Evolutionary conservation across 495 filamentous ascomycete genomes (phyloP).

Genomic region (Cenococcum geophilum): DNA sequence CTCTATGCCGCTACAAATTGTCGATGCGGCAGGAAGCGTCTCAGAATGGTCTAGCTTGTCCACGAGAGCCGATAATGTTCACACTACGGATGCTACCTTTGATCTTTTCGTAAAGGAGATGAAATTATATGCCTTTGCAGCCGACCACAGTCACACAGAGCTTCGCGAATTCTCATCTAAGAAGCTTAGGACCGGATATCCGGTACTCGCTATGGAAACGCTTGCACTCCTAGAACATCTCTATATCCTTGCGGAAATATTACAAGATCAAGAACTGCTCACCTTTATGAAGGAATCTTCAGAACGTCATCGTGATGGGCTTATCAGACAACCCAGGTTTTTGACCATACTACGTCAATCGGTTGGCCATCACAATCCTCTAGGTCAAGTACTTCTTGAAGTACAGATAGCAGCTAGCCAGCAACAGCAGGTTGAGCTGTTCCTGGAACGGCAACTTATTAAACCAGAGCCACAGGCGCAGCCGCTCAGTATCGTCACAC

Average conservation of each 20-base stretch:
- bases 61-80: not conserved
- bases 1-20: not conserved
- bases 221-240: slow-evolving; percentile 2
- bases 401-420: not conserved
- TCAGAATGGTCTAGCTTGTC: not conserved
- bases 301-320: not conserved
- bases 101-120: slow-evolving; percentile 6
- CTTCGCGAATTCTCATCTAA: slow-evolving; percentile 3
- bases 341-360: not conserved
- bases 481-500: not conserved
- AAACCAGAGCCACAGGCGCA: not conserved
- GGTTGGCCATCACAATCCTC: not conserved
- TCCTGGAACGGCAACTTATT: not conserved
- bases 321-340: not conserved
- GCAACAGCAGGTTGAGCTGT: not conserved
- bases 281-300: not conserved
- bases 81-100: not conserved
- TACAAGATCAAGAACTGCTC: not conserved
- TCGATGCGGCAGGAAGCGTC: not conserved
- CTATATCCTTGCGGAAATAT: not conserved
- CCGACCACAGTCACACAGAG: not conserved
- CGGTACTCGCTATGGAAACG: not conserved
- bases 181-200: slow-evolving; percentile 6
- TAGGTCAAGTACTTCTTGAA: not conserved
- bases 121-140: slow-evolving; percentile 1